Conservation (phyloP, 75 land plant species). For the Cupressus sempervirens region DNA sequence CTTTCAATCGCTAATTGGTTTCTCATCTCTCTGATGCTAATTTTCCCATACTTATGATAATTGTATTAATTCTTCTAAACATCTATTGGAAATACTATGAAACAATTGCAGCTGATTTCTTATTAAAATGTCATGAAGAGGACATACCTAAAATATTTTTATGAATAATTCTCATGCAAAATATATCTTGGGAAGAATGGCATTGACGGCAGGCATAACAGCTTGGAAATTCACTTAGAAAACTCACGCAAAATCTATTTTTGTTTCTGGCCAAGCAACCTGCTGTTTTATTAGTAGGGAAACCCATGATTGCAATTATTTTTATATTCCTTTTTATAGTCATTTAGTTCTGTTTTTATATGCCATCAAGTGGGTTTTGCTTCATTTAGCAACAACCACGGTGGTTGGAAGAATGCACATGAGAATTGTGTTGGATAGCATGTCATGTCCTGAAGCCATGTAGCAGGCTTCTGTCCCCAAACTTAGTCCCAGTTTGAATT, state of each 20-base stretch:
- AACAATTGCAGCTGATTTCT: background rate
- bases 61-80: background rate
- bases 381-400: background rate
- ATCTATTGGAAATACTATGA: background rate
- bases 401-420: background rate
- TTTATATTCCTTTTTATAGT: no score
- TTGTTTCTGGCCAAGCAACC: background rate
- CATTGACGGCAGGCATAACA: background rate
- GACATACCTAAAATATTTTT: background rate
- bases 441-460: no score
- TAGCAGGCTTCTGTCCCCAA: no score
- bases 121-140: background rate
- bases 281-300: background rate
- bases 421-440: background rate
- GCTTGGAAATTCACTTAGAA: background rate
- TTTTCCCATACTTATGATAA: background rate
- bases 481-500: no score
- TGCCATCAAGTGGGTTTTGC: no score
- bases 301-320: background rate
- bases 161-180: background rate
- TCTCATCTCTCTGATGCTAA: background rate
- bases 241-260: no score
- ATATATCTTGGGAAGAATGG: background rate
- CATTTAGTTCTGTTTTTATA: no score
- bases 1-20: background rate